Percentiles rank a stretch among this genome's conserved stretches.
Conservation (phyloP, 2,329 filamentous ascomycete genomes). For the Xylaria sp. region DNA sequence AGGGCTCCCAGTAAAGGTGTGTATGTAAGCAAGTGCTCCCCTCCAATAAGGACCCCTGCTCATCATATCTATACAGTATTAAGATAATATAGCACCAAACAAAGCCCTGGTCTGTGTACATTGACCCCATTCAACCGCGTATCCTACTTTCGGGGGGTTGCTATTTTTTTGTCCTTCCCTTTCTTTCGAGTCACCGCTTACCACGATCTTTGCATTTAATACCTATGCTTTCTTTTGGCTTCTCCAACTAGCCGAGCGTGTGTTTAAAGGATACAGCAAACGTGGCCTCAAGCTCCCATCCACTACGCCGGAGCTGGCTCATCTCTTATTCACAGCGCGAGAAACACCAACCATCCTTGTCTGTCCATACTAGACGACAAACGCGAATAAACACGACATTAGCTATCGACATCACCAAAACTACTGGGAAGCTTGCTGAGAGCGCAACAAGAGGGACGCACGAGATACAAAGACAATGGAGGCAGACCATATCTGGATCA, state of each 20-base stretch:
- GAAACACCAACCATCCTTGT: neutral
- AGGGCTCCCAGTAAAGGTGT: neutral
- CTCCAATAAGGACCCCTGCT: neutral
- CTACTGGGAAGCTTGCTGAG: neutral
- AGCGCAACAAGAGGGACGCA: neutral
- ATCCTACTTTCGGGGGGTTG: neutral
- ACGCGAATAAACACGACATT: neutral
- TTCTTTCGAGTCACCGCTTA: neutral
- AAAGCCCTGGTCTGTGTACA: neutral
- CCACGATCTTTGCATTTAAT: neutral
- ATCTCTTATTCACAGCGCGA: neutral
- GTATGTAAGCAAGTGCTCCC: too few species aligned
- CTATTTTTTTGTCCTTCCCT: neutral
- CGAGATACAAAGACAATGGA: conserved; percentile 35
- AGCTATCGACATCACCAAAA: too few species aligned
- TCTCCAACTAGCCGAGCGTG: neutral
- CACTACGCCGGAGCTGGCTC: neutral
- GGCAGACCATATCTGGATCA: conserved; percentile 43
- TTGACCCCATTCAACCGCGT: neutral
- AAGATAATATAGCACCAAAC: neutral
- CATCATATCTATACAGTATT: neutral
- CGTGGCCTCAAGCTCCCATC: too few species aligned
- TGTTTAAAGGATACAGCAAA: neutral
- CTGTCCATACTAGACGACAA: neutral
- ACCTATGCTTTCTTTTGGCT: neutral